phyloP scores from a whole-genome alignment of 2,329 filamentous ascomycete species.

The Paecilomyces niveus region DNA sequence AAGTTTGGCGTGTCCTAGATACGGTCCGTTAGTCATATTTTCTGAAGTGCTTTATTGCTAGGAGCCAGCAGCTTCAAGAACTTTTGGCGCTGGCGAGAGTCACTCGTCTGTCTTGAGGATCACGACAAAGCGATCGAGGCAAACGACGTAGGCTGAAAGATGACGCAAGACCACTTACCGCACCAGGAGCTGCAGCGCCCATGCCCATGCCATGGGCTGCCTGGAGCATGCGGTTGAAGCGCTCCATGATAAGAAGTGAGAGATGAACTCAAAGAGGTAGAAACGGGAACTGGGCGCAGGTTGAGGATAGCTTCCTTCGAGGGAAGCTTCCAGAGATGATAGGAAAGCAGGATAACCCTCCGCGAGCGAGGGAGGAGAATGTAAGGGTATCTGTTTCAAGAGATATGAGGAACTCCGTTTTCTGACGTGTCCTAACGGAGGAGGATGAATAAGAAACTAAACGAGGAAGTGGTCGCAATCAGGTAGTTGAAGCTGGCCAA shows the following conservation, averaged over 20 bases:
- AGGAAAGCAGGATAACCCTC: neutral
- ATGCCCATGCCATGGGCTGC: slow-evolving; percentile 57
- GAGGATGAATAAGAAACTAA: neutral
- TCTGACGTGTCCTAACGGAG: neutral
- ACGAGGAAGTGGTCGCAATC: neutral
- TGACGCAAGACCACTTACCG: slow-evolving; percentile 23
- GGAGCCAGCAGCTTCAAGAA: neutral
- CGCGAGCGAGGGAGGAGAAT: neutral
- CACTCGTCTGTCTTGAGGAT: neutral
- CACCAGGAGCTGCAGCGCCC: slow-evolving; percentile 29
- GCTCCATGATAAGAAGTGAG: slow-evolving; percentile 60
- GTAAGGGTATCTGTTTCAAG: neutral
- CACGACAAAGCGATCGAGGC: neutral
- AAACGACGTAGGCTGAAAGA: slow-evolving; percentile 1
- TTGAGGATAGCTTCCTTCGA: neutral
- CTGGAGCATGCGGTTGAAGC: slow-evolving; percentile 81
- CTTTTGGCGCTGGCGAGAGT: neutral
- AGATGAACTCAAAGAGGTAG: slow-evolving; percentile 11
- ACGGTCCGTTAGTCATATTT: neutral
- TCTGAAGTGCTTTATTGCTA: neutral
- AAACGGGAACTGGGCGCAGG: slow-evolving; percentile 11
- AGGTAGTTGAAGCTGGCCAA: neutral
- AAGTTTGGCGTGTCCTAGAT: slow-evolving; percentile 76
- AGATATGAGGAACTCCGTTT: neutral
- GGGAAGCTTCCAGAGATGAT: neutral